Conservation (phyloP, 352 stramenopile species). For the Globisporangium megalacanthum region DNA sequence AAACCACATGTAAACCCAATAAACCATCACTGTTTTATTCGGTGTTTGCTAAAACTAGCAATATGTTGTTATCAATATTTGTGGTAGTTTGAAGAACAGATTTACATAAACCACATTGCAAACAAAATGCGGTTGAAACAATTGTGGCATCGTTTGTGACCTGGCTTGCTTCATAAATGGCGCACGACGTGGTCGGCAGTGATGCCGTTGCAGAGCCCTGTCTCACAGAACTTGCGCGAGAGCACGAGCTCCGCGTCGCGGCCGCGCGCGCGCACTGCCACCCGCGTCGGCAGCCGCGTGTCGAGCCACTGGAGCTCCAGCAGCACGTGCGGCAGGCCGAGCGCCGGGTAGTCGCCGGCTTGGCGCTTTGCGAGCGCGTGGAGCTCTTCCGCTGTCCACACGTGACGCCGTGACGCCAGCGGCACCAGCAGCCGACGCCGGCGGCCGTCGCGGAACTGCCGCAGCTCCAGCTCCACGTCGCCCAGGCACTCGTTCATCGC, state of each 20-base stretch:
- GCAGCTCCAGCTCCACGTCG: slow-evolving; percentile 45
- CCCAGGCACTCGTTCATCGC: slow-evolving; percentile 44
- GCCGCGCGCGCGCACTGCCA: slow-evolving; percentile 32
- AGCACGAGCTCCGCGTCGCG: slow-evolving; percentile 20
- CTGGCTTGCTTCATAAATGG: no score
- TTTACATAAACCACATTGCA: no score
- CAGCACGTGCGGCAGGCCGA: slow-evolving; percentile 38
- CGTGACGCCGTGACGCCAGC: slow-evolving; percentile 38
- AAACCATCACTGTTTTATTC: no score
- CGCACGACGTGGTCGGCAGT: no score
- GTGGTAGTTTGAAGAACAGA: no score
- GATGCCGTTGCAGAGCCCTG: no score
- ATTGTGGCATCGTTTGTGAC: no score
- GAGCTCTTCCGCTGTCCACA: slow-evolving; percentile 44
- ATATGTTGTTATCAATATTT: no score
- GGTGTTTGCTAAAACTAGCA: no score
- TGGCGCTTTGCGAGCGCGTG: slow-evolving; percentile 35
- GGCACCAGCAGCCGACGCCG: slow-evolving; percentile 35
- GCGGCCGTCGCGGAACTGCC: slow-evolving; percentile 24
- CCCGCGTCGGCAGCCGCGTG: slow-evolving; percentile 45
- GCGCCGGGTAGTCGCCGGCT: slow-evolving; percentile 33
- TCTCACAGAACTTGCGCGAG: slow-evolving; percentile 34
- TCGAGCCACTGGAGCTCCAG: slow-evolving; percentile 62
- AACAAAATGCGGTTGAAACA: no score
- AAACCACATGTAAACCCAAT: no score